Evolutionary conservation across 257 asterid genomes (phyloP), one percentile per base, ranked within the genome.

Genomic region (Jacaranda mimosifolia): DNA sequence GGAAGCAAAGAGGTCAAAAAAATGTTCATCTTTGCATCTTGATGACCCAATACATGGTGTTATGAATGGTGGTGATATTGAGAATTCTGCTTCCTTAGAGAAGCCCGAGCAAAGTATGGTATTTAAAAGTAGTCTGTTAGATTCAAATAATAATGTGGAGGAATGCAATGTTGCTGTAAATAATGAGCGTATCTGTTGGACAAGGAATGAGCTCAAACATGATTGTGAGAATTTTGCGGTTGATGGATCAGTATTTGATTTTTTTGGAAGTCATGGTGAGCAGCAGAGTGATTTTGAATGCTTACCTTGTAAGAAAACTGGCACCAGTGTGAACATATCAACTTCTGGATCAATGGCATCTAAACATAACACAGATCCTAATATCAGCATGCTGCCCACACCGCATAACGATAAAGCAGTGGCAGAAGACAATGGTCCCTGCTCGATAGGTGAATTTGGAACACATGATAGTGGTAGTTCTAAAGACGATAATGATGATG

Each of bases 91-190:
- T 70, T 58, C 71, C 64, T 9, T 59, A 5, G 83, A 75, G 80
- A 83, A 82, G 49, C 75, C 79, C 11, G 74, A 79, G 75, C 79
- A 78, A 79, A 77, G 74, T 63, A 68, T 70, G 63, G 79, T 38
- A 56, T 71, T 77, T 62, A 83, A 62, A 82, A 81, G 77, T 82
- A 82, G 51, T 72, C 59, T 81, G 17, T 68, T 66, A 64, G 63
- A 80, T 48, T 84, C 88, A 68, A 83, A 67, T 81, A 79, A 65
- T 71, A 78, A 63, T 43, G 72, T 68, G 76, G 84, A 86, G 79
- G 75, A 79, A 72, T 74, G 79, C 46, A 5, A 42, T 72, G 86
- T 69, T 70, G 68, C 6, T 19, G 71, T 15, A 36, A 56, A 72
- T 38, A 74, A 79, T 77, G 77, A 45, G 49, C 68, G 26, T 43